Conservation (phyloP, 2,329 filamentous ascomycete genomes). For the Verticillium nonalfalfae region DNA sequence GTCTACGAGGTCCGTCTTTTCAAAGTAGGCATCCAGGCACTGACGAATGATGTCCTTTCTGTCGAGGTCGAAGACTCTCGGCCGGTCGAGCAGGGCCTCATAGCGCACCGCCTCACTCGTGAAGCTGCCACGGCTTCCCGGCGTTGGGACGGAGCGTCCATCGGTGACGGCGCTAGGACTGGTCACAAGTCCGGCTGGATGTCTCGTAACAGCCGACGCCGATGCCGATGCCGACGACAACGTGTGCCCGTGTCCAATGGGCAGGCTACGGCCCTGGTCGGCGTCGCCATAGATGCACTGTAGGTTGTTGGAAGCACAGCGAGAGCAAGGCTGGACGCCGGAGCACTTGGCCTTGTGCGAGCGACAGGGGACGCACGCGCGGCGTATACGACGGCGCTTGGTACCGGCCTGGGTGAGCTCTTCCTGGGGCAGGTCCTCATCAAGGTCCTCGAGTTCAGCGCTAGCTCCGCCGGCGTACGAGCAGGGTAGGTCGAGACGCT, state of each 20-base stretch:
- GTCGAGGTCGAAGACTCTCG: neutral
- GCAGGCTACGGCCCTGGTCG: neutral
- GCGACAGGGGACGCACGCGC: slow-evolving; percentile 23
- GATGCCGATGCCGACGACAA: neutral
- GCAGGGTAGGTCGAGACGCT: neutral
- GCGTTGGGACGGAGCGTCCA: neutral
- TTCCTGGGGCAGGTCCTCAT: neutral
- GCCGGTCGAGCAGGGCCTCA: neutral
- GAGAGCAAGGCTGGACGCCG: slow-evolving; percentile 9
- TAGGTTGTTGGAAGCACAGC: neutral
- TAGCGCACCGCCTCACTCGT: neutral
- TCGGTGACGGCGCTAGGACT: neutral
- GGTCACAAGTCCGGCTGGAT: neutral
- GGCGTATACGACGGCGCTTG: slow-evolving; percentile 12
- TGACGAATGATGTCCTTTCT: neutral
- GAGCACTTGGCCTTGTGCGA: slow-evolving; percentile 25
- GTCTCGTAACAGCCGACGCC: neutral
- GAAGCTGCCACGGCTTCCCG: neutral
- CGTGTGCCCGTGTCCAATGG: neutral
- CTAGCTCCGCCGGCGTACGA: neutral
- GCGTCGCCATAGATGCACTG: neutral
- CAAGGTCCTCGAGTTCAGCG: neutral
- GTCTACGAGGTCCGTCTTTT: slow-evolving; percentile 6
- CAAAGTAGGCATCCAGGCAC: slow-evolving; percentile 16
- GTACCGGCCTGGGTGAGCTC: slow-evolving; percentile 17